Evolutionary conservation across 2,329 filamentous ascomycete species (phyloP).

Genomic region (Penicillium sp.): DNA sequence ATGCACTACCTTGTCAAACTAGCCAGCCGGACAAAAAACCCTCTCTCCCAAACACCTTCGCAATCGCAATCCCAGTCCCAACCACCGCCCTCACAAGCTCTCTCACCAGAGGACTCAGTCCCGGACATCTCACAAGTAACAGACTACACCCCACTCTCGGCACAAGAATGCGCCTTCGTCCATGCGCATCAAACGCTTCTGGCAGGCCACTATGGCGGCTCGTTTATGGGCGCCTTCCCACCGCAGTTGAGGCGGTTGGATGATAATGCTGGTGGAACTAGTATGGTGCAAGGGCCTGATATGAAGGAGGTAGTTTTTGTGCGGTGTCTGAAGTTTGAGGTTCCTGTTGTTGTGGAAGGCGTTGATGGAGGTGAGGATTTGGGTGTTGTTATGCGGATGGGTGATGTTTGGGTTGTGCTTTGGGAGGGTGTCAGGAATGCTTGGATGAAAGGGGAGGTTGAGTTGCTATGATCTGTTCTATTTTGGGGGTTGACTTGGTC

Average conservation of each 20-base stretch:
- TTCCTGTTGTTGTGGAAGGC: conserved; percentile 42
- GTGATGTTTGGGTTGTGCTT: conserved; percentile 67
- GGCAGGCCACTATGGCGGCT: conserved; percentile 78
- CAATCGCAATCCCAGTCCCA: conserved; percentile 16
- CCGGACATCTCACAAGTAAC: conserved; percentile 32
- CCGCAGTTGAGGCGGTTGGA: conserved; percentile 77
- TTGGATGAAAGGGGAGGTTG: conserved; percentile 45
- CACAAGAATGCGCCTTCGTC: conserved; percentile 77
- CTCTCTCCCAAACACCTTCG: conserved; percentile 16
- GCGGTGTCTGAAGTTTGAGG: conserved; percentile 54
- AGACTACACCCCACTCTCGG: conserved; percentile 65
- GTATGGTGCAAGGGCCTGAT: conserved; percentile 90
- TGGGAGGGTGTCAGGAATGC: conserved; percentile 70
- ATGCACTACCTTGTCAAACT: conserved; percentile 51
- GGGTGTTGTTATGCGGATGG: conserved; percentile 49
- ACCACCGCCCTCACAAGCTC: conserved; percentile 12
- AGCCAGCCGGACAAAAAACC: conserved; percentile 17
- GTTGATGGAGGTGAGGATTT: conserved; percentile 32
- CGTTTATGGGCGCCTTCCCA: conserved; percentile 83
- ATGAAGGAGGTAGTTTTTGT: conserved; percentile 81
- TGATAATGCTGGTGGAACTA: conserved; percentile 83
- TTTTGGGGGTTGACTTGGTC: not conserved
- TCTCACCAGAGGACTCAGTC: conserved; percentile 31
- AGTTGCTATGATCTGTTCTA: conserved; percentile 36
- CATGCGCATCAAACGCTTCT: conserved; percentile 81